Conservation (phyloP, 495 filamentous ascomycete species). For the Penicillium macrosclerotiorum region DNA sequence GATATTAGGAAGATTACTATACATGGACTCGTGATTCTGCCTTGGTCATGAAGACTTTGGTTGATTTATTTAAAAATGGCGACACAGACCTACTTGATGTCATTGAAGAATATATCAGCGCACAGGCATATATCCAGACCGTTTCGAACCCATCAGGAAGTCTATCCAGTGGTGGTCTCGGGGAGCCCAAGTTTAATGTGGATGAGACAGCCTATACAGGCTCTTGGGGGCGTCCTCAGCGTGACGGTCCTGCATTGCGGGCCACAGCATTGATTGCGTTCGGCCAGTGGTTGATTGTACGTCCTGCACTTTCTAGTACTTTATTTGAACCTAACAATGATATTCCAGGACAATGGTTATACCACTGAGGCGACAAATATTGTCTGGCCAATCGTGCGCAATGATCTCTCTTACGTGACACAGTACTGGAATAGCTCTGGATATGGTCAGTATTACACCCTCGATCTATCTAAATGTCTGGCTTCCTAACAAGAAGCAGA, state of each 20-base stretch:
- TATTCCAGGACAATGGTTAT: slow-evolving; percentile 27
- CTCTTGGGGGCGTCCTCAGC: slow-evolving; percentile 68
- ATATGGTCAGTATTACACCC: slow-evolving; percentile 38
- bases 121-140: slow-evolving; percentile 60
- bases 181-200: slow-evolving; percentile 51
- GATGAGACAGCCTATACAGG: slow-evolving; percentile 60
- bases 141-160: slow-evolving; percentile 60
- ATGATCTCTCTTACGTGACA: slow-evolving; percentile 67
- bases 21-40: slow-evolving; percentile 75
- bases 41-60: slow-evolving; percentile 58
- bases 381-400: slow-evolving; percentile 62
- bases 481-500: slow-evolving; percentile 36
- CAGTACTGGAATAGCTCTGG: slow-evolving; percentile 71
- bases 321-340: background rate
- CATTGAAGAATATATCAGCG: slow-evolving; percentile 55
- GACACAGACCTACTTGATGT: slow-evolving; percentile 51
- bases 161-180: slow-evolving; percentile 47
- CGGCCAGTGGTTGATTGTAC: slow-evolving; percentile 37
- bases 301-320: background rate
- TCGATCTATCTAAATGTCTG: too few relatives aligned
- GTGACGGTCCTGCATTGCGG: slow-evolving; percentile 67
- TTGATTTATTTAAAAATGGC: slow-evolving; percentile 57
- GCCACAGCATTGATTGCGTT: slow-evolving; percentile 57
- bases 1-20: slow-evolving; percentile 51
- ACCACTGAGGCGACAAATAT: slow-evolving; percentile 23